Evolutionary conservation across 768 basidiomycete species (phyloP).

Genomic region (Naganishia randhawae): DNA sequence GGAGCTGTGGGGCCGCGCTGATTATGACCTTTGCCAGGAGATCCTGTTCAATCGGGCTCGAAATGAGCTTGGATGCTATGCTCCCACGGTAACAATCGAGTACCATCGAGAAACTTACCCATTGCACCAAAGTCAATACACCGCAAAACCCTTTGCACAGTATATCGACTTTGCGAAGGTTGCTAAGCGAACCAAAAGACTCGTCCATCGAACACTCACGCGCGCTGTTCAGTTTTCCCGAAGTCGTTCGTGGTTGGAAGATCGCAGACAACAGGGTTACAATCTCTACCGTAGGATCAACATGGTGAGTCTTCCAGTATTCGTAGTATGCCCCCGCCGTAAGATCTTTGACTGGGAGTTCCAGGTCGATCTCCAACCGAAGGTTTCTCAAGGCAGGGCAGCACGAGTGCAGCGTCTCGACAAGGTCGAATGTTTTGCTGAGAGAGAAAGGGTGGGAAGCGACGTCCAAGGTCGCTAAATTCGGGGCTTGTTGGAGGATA

Average conservation of each 20-base stretch:
- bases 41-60: not conserved
- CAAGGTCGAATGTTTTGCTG: not conserved
- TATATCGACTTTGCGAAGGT: not conserved
- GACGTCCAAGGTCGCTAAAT: not conserved
- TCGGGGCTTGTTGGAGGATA: slow-evolving; percentile 3
- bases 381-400: not conserved
- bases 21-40: not conserved
- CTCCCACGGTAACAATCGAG: not conserved
- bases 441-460: not conserved
- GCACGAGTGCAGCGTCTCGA: not conserved
- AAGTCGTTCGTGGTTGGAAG: not conserved
- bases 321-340: not conserved
- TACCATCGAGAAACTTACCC: not conserved
- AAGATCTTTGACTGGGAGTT: not conserved
- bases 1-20: not conserved
- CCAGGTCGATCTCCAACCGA: not conserved
- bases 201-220: not conserved
- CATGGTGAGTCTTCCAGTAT: no score
- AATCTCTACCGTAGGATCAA: no score
- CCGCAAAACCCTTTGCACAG: not conserved
- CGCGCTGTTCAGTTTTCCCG: not conserved
- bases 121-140: not conserved
- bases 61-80: not conserved
- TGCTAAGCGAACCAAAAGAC: not conserved
- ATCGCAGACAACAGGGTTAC: not conserved